A percentile compares a stretch with the other conserved stretches of the same genome.
Conservation (phyloP, 1,284 basidiomycete genomes). For the Ustilago vetiveriae region DNA sequence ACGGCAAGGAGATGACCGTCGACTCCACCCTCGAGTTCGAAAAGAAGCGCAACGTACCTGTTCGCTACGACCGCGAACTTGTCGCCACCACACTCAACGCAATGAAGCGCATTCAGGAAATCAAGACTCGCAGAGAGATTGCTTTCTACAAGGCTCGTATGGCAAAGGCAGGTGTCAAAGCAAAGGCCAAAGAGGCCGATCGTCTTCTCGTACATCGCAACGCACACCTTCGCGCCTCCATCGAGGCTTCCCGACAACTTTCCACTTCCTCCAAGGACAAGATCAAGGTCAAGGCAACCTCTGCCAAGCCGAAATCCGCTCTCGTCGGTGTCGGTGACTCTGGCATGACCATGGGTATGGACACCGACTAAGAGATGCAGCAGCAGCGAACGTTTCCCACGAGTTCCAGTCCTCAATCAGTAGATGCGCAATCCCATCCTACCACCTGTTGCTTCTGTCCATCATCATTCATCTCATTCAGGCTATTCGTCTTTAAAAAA, state of each 20-base stretch:
- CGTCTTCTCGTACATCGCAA: conserved; percentile 61
- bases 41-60: conserved; percentile 96
- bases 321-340: conserved; percentile 48
- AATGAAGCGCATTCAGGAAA: conserved; percentile 94
- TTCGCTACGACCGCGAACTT: conserved; percentile 95
- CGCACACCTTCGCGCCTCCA: conserved; percentile 57
- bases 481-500: too few species aligned
- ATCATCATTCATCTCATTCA: too few species aligned
- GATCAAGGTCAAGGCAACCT: conserved; percentile 52
- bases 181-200: conserved; percentile 57
- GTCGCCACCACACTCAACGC: conserved; percentile 94
- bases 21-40: conserved; percentile 99
- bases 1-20: conserved; percentile 99
- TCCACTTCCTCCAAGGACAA: conserved; percentile 41
- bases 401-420: too few species aligned
- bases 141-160: conserved; percentile 77
- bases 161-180: conserved; percentile 60
- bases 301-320: conserved; percentile 50
- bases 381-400: too few species aligned
- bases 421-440: too few species aligned
- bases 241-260: conserved; percentile 35
- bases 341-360: conserved; percentile 57
- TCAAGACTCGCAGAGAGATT: conserved; percentile 87
- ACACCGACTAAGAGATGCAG: conserved; percentile 32
- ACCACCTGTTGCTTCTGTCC: too few species aligned